A percentile compares a stretch with the other conserved stretches of the same genome.
These are phyloP conservation scores for Blastomyces emzantsi DNA, from an alignment of 2,329 filamentous ascomycete genomes.

Conservation along the genomic window DNA sequence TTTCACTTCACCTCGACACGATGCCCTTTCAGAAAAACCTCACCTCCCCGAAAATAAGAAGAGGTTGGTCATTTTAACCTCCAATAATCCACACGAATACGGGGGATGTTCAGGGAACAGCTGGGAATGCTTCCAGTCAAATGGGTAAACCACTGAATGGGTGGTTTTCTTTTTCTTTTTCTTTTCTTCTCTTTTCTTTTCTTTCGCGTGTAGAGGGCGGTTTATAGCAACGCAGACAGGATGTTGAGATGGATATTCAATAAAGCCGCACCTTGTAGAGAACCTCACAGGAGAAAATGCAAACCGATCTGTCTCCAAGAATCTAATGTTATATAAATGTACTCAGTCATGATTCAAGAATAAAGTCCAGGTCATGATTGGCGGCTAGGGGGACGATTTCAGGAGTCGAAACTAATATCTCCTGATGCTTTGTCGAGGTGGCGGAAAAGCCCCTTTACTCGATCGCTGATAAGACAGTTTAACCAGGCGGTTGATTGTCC, in stretches of 20 bases:
- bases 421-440: no score
- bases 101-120: neutral
- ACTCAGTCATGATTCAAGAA: no score
- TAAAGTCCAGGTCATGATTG: no score
- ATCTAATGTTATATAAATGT: no score
- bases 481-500: neutral
- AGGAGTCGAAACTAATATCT: no score
- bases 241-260: neutral
- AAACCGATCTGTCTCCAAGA: no score
- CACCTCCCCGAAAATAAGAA: neutral
- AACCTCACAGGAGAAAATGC: neutral
- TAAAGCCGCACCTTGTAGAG: neutral
- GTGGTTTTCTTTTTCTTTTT: no score
- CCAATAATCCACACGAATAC: neutral
- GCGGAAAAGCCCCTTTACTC: no score
- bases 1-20: neutral
- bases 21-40: neutral
- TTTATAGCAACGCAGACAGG: neutral
- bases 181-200: no score
- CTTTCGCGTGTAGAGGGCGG: neutral
- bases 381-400: no score
- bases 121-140: neutral
- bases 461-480: no score
- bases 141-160: neutral
- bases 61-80: neutral